These are phyloP conservation scores for Cytospora chrysosperma DNA, from an alignment of 2,329 filamentous ascomycete genomes.

Conservation along the genomic window DNA sequence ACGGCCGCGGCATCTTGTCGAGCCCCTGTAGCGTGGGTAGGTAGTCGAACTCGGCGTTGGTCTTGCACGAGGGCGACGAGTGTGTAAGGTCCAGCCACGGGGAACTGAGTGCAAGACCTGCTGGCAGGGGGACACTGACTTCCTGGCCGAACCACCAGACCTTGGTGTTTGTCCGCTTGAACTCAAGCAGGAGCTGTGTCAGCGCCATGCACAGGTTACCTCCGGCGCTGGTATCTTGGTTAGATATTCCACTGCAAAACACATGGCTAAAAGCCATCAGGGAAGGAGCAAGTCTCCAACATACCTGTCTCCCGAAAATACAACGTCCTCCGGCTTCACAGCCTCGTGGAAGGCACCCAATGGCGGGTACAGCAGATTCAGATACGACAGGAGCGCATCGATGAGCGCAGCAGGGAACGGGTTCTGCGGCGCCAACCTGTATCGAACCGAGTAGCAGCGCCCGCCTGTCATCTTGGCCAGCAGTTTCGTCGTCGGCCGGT, in stretches of 20 bases:
- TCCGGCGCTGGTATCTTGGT: slow-evolving; percentile 55
- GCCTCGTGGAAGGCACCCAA: slow-evolving; percentile 64
- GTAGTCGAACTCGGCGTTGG: slow-evolving; percentile 61
- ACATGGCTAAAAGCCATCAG: too few relatives aligned
- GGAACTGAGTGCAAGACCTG: slow-evolving; percentile 60
- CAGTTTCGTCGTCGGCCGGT: slow-evolving; percentile 57
- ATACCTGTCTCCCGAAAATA: slow-evolving; percentile 69
- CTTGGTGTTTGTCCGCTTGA: slow-evolving; percentile 46
- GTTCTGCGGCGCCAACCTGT: slow-evolving; percentile 71
- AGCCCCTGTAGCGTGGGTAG: slow-evolving; percentile 45
- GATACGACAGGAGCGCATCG: slow-evolving; percentile 70
- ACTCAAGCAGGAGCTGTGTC: slow-evolving; percentile 66
- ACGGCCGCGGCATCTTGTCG: slow-evolving; percentile 36
- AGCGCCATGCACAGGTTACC: slow-evolving; percentile 68
- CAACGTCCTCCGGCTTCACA: slow-evolving; percentile 63
- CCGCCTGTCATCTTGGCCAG: slow-evolving; percentile 67
- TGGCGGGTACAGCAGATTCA: slow-evolving; percentile 71
- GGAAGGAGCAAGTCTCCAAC: slow-evolving; percentile 13
- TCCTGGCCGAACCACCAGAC: slow-evolving; percentile 61
- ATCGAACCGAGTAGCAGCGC: slow-evolving; percentile 69
- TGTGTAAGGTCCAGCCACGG: slow-evolving; percentile 73
- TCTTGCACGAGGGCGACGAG: slow-evolving; percentile 55
- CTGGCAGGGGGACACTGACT: slow-evolving; percentile 64
- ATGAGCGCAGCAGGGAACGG: slow-evolving; percentile 74
- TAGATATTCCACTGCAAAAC: background rate